Base-by-base conservation (phyloP, 331 rosid species). In the Acacia concinna region DNA sequence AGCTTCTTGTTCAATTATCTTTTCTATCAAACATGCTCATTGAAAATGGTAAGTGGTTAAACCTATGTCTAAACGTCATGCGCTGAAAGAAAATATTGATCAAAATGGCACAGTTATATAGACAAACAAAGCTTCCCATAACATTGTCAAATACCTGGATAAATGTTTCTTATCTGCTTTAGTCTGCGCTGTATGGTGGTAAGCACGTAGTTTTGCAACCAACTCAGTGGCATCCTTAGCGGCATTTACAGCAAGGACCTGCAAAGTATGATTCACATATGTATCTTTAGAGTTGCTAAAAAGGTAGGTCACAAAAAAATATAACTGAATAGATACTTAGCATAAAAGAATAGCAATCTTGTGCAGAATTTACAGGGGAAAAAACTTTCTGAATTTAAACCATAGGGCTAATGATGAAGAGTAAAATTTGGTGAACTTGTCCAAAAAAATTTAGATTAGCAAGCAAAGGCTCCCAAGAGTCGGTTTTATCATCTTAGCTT, bases 221-320 rank as follows among this genome's bases (percentile, higher is more conserved):
- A 93, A 85, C 74, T 96, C 97, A 0, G 97, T 93, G 41, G 99
- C 97, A 85, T 96, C 99, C 94, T 96, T 93, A 5, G 99, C 98
- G 79, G 99, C 99, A 82, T 96, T 96, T 78, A 96, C 99, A 67
- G 99, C 79, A 68, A 96, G 99, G 69, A 96, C 99, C 97, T 93
- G 87, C 75, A 81, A 18, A 84, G 75, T 68, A 64, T 8, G 64
- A 56, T 77, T 81, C 37, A 74, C 49, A 74, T 40, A 44, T 35
- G 73, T 23, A 47, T 43, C 71, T 57, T 25, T 47, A 37, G 15
- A 18, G 17, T 23, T 10, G 3, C 20, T 30, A 66, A 72, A 75
- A n/a, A 66, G 32, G 37, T 38, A 37, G n/a, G 70, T 70, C n/a
- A 67, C 43, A 27, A 12, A 63, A 34, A 71, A 35, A 32, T 44